Evolutionary conservation across 1,139 yeast species (phyloP), one percentile per base, ranked within the genome.

Genomic region (Magnusiomyces suaveolens): DNA sequence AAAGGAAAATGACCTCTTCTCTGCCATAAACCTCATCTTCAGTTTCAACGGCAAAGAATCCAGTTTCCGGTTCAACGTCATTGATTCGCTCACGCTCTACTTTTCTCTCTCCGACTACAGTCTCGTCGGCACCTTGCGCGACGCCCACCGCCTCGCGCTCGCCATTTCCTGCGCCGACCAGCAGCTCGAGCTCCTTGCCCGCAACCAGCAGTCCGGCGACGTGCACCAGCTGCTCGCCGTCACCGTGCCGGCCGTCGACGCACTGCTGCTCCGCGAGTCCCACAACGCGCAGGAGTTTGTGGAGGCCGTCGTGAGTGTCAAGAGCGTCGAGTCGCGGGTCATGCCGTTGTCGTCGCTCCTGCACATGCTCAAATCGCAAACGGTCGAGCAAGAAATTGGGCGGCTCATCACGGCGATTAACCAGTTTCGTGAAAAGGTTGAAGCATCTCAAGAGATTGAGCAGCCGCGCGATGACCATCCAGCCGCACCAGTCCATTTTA

Each of bases 401-500:
- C 24, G 44, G 16, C 36, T 38, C 2, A 48, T 48, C 16, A 18
- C 16, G 21, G 14, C 51, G 1, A 29, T 36, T 14, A 24, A 48
- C 2, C 3, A 18, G 14, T n/a, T 48, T 24, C 16, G 24, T 2
- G 24, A 33, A 2, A 26, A 32, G 16, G 14, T 48, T 20, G 16
- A 18, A 12, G 4, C 2, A 12, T n/a, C 23, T 16, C 20, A 29
- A 2, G 18, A 10, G 16, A 36, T 10, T 3, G 33, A 33, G 10
- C 32, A 39, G 12, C 24, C 29, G 20, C 33, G 43, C 2, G 48
- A 24, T 2, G 14, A 24, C 2, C 23, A 26, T 26, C 16, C 23
- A 23, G 12, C 20, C 4, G n/a, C n/a, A n/a, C n/a, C n/a, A n/a
- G n/a, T n/a, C n/a, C 53, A 14, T 52, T 56, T 53, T 36, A 53